These are phyloP conservation scores for Xylaria longipes DNA, from an alignment of 495 filamentous ascomycete genomes.

Conservation along the genomic window DNA sequence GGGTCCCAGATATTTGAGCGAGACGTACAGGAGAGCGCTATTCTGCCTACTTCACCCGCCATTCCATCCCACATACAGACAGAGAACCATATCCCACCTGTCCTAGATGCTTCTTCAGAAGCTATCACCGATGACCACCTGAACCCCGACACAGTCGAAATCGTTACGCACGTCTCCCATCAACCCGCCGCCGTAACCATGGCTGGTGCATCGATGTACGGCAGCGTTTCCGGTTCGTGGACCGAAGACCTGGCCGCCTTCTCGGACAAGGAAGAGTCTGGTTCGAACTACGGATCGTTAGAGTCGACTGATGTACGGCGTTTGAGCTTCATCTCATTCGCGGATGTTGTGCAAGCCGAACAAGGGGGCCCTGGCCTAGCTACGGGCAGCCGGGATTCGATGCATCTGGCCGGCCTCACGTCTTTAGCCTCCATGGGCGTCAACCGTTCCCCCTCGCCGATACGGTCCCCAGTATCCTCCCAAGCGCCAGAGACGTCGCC, in stretches of 20 bases:
- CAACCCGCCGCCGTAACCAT: slow-evolving; percentile 74
- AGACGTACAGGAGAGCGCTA: slow-evolving; percentile 80
- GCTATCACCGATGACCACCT: slow-evolving; percentile 83
- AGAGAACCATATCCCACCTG: slow-evolving; percentile 90
- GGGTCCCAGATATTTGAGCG: slow-evolving; percentile 92
- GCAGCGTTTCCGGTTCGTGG: slow-evolving; percentile 47
- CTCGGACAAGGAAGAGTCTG: slow-evolving; percentile 54
- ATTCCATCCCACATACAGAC: slow-evolving; percentile 89
- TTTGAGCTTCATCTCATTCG: slow-evolving; percentile 91
- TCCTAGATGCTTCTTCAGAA: slow-evolving; percentile 84
- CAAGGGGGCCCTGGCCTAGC: slow-evolving; percentile 61
- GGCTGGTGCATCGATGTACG: slow-evolving; percentile 54
- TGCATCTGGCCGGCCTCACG: slow-evolving; percentile 64
- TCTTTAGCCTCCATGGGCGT: slow-evolving; percentile 54
- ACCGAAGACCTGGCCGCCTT: slow-evolving; percentile 63
- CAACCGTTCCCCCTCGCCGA: slow-evolving; percentile 75
- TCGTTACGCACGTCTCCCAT: slow-evolving; percentile 81
- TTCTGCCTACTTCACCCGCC: slow-evolving; percentile 71
- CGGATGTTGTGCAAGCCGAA: slow-evolving; percentile 91
- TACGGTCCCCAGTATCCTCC: slow-evolving; percentile 72
- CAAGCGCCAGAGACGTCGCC: slow-evolving; percentile 68
- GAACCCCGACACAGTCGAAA: slow-evolving; percentile 83
- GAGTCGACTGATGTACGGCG: slow-evolving; percentile 80
- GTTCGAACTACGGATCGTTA: slow-evolving; percentile 73
- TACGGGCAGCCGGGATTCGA: slow-evolving; percentile 62